Evolutionary conservation across 202 grass and related monocot genomes (phyloP).

Genomic region (Carex sylvatica): DNA sequence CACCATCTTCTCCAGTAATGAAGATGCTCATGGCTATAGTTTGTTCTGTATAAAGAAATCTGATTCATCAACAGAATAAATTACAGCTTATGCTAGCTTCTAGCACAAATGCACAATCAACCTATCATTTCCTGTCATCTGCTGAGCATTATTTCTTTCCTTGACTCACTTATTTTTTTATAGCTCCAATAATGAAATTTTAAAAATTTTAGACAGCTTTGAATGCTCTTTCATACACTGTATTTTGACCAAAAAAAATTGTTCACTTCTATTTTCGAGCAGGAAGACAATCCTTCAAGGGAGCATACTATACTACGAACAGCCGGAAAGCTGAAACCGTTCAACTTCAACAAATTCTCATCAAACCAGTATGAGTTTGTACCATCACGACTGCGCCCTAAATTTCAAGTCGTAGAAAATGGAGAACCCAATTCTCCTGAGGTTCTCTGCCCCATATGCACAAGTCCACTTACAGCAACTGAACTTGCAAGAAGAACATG

Average conservation of each 20-base stretch:
- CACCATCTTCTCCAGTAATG: neutral
- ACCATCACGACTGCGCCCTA: constrained; percentile 68
- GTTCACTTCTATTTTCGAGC: neutral
- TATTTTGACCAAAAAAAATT: neutral
- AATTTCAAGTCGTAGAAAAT: constrained; percentile 66
- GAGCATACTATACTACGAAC: constrained; percentile 95
- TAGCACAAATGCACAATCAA: neutral
- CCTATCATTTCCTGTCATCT: neutral
- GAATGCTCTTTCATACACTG: neutral
- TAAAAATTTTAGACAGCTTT: constrained; percentile 23
- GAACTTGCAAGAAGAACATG: constrained; percentile 60
- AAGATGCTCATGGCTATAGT: neutral
- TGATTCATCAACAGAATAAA: neutral
- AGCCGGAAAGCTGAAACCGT: constrained; percentile 88
- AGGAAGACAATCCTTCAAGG: constrained; percentile 90
- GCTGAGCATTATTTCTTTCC: neutral
- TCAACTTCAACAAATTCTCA: constrained; percentile 87
- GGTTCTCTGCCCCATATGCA: constrained; percentile 66
- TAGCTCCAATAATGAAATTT: neutral
- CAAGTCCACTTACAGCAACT: constrained; percentile 68
- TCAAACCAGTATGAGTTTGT: constrained; percentile 79
- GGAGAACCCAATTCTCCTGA: constrained; percentile 50
- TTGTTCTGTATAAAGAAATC: neutral
- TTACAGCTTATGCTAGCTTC: neutral
- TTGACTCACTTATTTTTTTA: neutral